Evolutionary conservation across 352 stramenopile species (phyloP), one percentile per base, ranked within the genome.

Genomic region (Pythium sukuiense): DNA sequence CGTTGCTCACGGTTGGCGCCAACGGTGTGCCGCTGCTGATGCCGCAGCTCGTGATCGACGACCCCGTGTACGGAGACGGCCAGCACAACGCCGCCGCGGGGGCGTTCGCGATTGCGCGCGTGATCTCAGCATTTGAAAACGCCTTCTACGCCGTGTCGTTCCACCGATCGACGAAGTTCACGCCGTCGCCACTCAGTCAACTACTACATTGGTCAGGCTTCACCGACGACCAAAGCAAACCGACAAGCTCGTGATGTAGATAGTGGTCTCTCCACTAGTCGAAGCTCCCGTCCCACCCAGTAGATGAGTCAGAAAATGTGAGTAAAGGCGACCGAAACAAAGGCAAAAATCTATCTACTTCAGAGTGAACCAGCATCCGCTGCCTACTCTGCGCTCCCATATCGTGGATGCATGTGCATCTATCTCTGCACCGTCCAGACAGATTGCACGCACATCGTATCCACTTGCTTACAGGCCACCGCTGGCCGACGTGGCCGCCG

Each of bases 1-100:
- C 37, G 43, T 50, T 50, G 7, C 50, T 54, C 49, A 57, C 59
- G n/a, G 16, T 74, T 13, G 61, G 59, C 24, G 33, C 63, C 37
- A 80, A 81, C 33, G 78, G 76, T 6, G 43, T 71, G 7, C 61
- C 76, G 58, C 59, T 75, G 33, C 68, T 85, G 43, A 88, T 93
- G 81, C 85, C 84, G 26, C 85, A 90, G 69, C 80, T 95, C 37
- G 83, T 95, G 53, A 85, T 95, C 35, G 87, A 95, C 61, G 87
- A 95, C 43, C 87, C 87, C 0, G 82, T 93, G 56, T 87, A 93
- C 64, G 71, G 70, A 35, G 82, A 90, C 41, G 84, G 86, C 20
- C 83, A 92, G 49, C 84, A 92, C 66, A 95, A 95, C 50, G 85
- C 81, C 2, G 87, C 82, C 6, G 87, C 87, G 0, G 83, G 87